phyloP scores from a whole-genome alignment of 345 rosid genomes.

The Eutrema heterophyllum region DNA sequence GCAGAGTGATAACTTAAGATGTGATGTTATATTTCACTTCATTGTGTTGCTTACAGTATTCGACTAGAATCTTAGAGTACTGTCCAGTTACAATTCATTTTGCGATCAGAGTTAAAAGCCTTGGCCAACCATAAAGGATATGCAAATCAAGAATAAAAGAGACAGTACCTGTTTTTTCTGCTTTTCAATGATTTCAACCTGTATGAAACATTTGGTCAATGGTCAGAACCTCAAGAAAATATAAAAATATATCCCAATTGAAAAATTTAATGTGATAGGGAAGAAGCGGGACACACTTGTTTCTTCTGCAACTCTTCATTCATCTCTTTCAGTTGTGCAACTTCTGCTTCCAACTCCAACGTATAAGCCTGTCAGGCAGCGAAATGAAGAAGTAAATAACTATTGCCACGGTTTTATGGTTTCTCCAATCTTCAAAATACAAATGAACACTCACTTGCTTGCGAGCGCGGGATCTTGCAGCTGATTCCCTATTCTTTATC shows the following conservation, averaged over 20 bases:
- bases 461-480: constrained; percentile 98
- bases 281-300: constrained; percentile 50
- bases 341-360: constrained; percentile 86
- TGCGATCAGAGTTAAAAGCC: neutral
- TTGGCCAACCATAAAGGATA: neutral
- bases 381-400: constrained; percentile 5
- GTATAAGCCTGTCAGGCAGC: constrained; percentile 74
- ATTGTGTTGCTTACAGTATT: neutral
- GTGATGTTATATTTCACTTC: neutral
- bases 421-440: neutral
- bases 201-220: constrained; percentile 32
- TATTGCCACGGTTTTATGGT: neutral
- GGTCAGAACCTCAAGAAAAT: neutral
- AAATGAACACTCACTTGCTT: constrained; percentile 66
- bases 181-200: constrained; percentile 51
- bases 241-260: neutral
- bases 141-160: neutral
- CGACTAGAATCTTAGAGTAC: neutral
- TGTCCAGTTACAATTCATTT: neutral
- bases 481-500: constrained; percentile 98
- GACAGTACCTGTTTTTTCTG: constrained; percentile 55
- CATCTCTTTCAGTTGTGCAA: constrained; percentile 72
- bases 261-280: neutral
- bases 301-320: constrained; percentile 70
- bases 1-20: neutral